Conservation (phyloP, 495 filamentous ascomycete genomes). For the Apodospora peruviana region DNA sequence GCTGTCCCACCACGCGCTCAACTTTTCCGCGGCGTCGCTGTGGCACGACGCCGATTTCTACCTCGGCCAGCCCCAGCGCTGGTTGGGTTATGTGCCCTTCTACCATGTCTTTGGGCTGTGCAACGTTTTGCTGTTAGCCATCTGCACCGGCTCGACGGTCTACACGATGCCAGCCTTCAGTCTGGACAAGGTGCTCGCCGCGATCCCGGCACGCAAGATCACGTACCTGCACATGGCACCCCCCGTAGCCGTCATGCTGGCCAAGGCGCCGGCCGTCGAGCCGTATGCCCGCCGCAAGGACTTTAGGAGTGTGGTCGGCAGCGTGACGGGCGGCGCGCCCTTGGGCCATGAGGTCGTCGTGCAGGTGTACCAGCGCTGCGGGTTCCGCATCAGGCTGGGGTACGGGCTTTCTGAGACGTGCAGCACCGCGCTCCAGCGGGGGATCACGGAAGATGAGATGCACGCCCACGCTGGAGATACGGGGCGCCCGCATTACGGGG, state of each 20-base stretch:
- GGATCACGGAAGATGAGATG: constrained; percentile 48
- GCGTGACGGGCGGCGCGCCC: constrained; percentile 55
- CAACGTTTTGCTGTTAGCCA: constrained; percentile 49
- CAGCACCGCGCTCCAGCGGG: constrained; percentile 55
- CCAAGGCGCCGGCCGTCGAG: constrained; percentile 58
- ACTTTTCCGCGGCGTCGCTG: constrained; percentile 20
- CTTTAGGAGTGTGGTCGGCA: constrained; percentile 17
- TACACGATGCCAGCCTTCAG: constrained; percentile 57
- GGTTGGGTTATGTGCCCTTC: constrained; percentile 33
- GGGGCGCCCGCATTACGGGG: constrained; percentile 47
- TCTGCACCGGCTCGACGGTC: constrained; percentile 51
- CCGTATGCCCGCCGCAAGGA: constrained; percentile 46
- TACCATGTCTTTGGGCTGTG: constrained; percentile 31
- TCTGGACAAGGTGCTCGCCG: constrained; percentile 50
- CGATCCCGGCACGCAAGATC: constrained; percentile 47
- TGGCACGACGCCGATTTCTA: constrained; percentile 33
- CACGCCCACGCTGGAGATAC: constrained; percentile 55
- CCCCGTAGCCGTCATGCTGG: constrained; percentile 62
- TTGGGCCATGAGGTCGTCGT: constrained; percentile 58
- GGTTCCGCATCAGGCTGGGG: constrained; percentile 63
- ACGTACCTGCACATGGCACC: constrained; percentile 61
- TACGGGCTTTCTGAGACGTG: constrained; percentile 70
- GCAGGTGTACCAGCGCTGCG: constrained; percentile 54
- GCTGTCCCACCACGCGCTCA: constrained; percentile 55
- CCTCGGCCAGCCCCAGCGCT: constrained; percentile 49